Evolutionary conservation across 2,329 filamentous ascomycete species (phyloP), one percentile per base, ranked within the genome.

Genomic region (Colletotrichum musae): DNA sequence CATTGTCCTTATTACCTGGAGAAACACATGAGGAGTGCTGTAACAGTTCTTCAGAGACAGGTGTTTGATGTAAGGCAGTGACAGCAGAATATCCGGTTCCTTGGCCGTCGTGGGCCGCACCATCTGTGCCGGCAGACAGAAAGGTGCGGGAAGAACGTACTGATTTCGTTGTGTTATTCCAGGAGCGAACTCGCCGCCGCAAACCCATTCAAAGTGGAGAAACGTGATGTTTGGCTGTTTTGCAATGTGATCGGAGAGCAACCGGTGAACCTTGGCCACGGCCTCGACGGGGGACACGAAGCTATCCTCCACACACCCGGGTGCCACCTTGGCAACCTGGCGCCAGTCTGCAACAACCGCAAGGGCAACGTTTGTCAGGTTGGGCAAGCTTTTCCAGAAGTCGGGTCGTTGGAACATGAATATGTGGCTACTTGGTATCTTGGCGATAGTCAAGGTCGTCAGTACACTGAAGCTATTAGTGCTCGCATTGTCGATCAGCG

Each of bases 11-110:
- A 90, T 79, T 59, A 90, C 83, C 12, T 83, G 80, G 39, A 85
- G 74, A 39, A 93, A 81, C 2, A 89, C 82, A 48, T 86, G 81
- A 0, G 91, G 91, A 3, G 86, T 86, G 13, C 89, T 81, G 90
- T 91, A 93, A 78, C 91, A 93, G 73, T 93, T 93, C 72, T 88
- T 88, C 9, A 93, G 80, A 0, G 86, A 90, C 2, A 94, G 77
- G 58, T 88, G 81, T 69, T 88, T 82, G 26, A 93, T 77, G 73
- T 87, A 77, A 3, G 87, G 87, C 52, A 94, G 83, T 1, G 77
- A 76, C n/a, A 91, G 75, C 6, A 90, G 67, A 32, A 79, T 75
- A 1, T 80, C 74, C 45, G 77, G 74, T 12, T 74, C 75, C 43
- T 76, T 76, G 5, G 81, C 78, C n/a, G 75, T 72, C 6, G 77